Evolutionary conservation across 305 asterid genomes (phyloP).

Genomic region (Fraxinus sp.): DNA sequence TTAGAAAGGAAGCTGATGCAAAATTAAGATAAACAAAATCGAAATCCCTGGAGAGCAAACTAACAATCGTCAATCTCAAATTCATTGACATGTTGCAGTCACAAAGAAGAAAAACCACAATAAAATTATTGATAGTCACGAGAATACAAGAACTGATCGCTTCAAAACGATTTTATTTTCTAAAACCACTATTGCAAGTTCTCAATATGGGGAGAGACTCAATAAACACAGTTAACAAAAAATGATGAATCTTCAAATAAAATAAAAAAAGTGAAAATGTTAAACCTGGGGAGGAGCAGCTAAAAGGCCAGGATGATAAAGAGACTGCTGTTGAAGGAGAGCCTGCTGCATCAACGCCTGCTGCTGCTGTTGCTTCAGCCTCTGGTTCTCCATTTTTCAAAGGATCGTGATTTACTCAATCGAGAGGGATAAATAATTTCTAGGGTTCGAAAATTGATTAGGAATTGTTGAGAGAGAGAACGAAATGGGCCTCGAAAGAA

Average conservation of each 20-base stretch:
- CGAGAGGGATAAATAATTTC: background rate
- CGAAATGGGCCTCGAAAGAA: conserved; percentile 26
- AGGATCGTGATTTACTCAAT: conserved; percentile 20
- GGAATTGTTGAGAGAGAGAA: conserved; percentile 38
- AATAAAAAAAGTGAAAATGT: background rate
- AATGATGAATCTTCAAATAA: background rate
- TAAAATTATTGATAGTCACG: background rate
- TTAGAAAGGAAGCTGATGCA: background rate
- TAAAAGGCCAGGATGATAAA: conserved; percentile 83
- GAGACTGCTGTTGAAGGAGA: conserved; percentile 85
- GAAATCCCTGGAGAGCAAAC: background rate
- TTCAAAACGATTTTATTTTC: background rate
- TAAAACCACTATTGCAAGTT: background rate
- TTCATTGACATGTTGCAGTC: background rate
- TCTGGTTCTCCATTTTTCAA: conserved; percentile 72
- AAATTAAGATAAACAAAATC: background rate
- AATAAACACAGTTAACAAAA: background rate
- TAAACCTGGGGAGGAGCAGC: conserved; percentile 86
- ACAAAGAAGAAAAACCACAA: background rate
- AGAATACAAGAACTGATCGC: background rate
- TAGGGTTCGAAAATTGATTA: conserved; percentile 19
- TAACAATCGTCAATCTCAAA: background rate
- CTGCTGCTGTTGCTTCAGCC: conserved; percentile 81
- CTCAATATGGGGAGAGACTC: background rate
- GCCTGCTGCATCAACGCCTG: conserved; percentile 96